Evolutionary conservation across 2,329 filamentous ascomycete genomes (phyloP).

Genomic region (Arachnomyces sp.): DNA sequence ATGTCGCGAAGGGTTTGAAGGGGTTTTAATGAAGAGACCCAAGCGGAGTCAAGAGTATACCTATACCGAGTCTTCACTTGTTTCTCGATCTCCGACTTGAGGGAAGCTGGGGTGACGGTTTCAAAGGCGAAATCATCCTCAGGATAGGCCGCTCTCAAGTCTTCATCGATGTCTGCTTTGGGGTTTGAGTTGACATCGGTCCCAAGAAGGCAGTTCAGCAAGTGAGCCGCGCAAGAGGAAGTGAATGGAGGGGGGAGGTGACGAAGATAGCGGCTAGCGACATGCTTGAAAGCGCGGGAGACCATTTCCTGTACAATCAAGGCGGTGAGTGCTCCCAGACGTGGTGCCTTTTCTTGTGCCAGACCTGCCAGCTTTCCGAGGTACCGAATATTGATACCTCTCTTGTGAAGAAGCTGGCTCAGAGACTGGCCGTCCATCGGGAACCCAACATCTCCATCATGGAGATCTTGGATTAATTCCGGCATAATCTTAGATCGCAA

Average conservation of each 20-base stretch:
- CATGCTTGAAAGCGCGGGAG: constrained; percentile 90
- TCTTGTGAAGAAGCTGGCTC: constrained; percentile 83
- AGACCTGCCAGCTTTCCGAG: constrained; percentile 74
- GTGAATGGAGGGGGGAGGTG: constrained; percentile 72
- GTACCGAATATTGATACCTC: constrained; percentile 94
- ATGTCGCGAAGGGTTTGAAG: constrained; percentile 85
- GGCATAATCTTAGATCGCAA: constrained; percentile 72
- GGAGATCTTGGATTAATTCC: constrained; percentile 76
- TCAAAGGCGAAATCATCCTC: constrained; percentile 78
- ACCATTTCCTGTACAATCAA: constrained; percentile 89
- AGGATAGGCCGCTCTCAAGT: constrained; percentile 66
- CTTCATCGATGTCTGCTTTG: constrained; percentile 65
- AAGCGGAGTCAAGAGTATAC: constrained; percentile 61
- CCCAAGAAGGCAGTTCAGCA: constrained; percentile 90
- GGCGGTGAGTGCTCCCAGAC: constrained; percentile 67
- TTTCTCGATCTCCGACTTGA: constrained; percentile 62
- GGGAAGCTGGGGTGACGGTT: constrained; percentile 63
- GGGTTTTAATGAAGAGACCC: constrained; percentile 61
- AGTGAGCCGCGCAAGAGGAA: constrained; percentile 71
- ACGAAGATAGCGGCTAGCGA: constrained; percentile 70
- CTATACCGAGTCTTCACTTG: constrained; percentile 70
- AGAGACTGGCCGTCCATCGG: constrained; percentile 97
- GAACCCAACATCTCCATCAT: constrained; percentile 89
- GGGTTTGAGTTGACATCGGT: constrained; percentile 69
- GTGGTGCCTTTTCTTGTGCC: constrained; percentile 58